phyloP scores from a whole-genome alignment of 2,329 filamentous ascomycete species.

The Thielaviopsis ethacetica region DNA sequence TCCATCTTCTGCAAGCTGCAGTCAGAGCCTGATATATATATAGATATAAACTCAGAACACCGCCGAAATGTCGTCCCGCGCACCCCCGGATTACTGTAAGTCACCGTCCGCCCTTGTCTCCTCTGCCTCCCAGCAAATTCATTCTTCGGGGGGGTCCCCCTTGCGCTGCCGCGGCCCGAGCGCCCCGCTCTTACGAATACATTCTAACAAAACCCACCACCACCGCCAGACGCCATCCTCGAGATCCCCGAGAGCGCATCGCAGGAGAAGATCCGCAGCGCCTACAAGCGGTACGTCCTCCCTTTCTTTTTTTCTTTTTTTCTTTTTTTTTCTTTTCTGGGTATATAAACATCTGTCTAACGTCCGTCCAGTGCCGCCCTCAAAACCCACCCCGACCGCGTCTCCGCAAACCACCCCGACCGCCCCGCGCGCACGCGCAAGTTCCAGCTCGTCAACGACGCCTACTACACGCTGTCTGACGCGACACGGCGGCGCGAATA shows the following conservation, averaged over 20 bases:
- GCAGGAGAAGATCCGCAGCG: slow-evolving; percentile 73
- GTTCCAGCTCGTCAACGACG: slow-evolving; percentile 86
- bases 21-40: too few relatives aligned
- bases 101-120: background rate
- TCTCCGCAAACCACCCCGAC: slow-evolving; percentile 69
- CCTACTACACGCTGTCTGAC: slow-evolving; percentile 84
- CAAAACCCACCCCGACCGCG: slow-evolving; percentile 86
- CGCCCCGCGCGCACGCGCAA: slow-evolving; percentile 65
- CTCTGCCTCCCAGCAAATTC: background rate
- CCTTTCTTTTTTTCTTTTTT: background rate
- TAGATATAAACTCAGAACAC: background rate
- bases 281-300: slow-evolving; percentile 63
- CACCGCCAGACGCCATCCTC: slow-evolving; percentile 49
- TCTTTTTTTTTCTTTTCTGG: background rate
- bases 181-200: background rate
- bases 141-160: too few relatives aligned
- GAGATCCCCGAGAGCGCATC: slow-evolving; percentile 58
- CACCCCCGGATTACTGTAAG: slow-evolving; percentile 11
- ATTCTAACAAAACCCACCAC: background rate
- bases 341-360: background rate
- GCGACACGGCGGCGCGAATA: slow-evolving; percentile 62
- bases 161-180: too few relatives aligned
- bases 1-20: background rate
- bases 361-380: slow-evolving; percentile 50
- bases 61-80: slow-evolving; percentile 1